phyloP scores from a whole-genome alignment of 1,284 basidiomycete genomes.

The Waitea zeae region DNA sequence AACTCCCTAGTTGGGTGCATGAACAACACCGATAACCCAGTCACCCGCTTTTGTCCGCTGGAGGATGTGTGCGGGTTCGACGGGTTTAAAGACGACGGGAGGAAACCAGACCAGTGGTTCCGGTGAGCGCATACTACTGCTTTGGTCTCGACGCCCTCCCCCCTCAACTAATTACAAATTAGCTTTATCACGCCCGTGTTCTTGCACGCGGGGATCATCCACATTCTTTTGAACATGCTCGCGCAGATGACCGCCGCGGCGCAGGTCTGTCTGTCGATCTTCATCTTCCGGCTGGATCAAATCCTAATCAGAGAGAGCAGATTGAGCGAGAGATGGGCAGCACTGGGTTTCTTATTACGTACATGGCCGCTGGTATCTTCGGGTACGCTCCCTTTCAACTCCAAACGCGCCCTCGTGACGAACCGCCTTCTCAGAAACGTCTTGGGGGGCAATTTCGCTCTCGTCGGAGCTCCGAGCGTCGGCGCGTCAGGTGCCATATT shows the following conservation, averaged over 20 bases:
- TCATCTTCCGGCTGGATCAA: no score
- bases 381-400: conserved; percentile 51
- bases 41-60: conserved; percentile 53
- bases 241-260: conserved; percentile 71
- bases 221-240: conserved; percentile 78
- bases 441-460: conserved; percentile 80
- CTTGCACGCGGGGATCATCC: conserved; percentile 32
- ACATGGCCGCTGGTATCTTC: conserved; percentile 82
- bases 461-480: conserved; percentile 82
- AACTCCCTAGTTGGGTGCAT: conserved; percentile 48
- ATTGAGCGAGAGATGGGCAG: conserved; percentile 82
- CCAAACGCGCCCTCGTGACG: no score
- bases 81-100: conserved; percentile 53
- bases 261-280: conserved; percentile 44
- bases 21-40: conserved; percentile 65
- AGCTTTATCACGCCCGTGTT: neutral
- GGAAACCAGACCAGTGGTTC: conserved; percentile 74
- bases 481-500: conserved; percentile 93
- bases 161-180: neutral
- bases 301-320: no score
- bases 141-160: conserved; percentile 74
- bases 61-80: conserved; percentile 82
- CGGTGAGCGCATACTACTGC: conserved; percentile 24
- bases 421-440: conserved; percentile 55
- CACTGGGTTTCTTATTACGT: conserved; percentile 63